Evolutionary conservation across 139 green algal species (phyloP).

Genomic region (Coelastrella sp.): DNA sequence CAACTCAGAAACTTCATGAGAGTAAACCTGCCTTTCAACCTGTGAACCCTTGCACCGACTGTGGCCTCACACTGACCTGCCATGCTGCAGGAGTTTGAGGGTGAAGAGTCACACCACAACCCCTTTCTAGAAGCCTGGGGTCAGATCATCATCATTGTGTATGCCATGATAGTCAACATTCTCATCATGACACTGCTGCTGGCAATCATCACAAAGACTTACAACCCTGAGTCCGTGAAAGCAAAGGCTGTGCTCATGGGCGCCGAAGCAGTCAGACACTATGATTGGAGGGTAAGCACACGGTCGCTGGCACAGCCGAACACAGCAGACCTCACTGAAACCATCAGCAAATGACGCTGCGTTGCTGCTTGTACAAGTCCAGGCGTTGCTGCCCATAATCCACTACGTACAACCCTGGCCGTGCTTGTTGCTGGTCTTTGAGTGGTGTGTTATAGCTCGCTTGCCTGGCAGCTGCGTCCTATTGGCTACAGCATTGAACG

Average conservation of each 20-base stretch:
- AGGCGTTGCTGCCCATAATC: too few relatives aligned
- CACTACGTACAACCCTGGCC: too few relatives aligned
- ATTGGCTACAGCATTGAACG: too few relatives aligned
- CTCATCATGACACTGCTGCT: constrained; percentile 41
- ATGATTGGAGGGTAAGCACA: neutral
- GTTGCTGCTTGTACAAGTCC: too few relatives aligned
- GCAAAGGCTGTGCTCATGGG: constrained; percentile 1
- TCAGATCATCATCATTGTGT: neutral
- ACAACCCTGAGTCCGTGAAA: constrained; percentile 11
- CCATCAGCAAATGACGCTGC: neutral
- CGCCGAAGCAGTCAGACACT: neutral
- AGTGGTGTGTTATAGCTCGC: too few relatives aligned
- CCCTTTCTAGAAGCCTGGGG: constrained; percentile 4
- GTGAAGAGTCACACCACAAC: neutral
- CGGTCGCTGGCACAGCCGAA: too few relatives aligned
- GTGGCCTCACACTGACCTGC: too few relatives aligned
- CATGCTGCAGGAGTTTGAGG: constrained; percentile 7
- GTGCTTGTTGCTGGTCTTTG: too few relatives aligned
- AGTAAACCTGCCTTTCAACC: too few relatives aligned
- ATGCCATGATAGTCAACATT: constrained; percentile 9
- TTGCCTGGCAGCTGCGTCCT: too few relatives aligned
- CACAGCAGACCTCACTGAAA: neutral
- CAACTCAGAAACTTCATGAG: too few relatives aligned
- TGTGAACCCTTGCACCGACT: too few relatives aligned
- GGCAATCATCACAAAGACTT: constrained; percentile 10